Evolutionary conservation across 1,139 yeast species (phyloP).

Genomic region (Pneumocystis wakefieldiae): DNA sequence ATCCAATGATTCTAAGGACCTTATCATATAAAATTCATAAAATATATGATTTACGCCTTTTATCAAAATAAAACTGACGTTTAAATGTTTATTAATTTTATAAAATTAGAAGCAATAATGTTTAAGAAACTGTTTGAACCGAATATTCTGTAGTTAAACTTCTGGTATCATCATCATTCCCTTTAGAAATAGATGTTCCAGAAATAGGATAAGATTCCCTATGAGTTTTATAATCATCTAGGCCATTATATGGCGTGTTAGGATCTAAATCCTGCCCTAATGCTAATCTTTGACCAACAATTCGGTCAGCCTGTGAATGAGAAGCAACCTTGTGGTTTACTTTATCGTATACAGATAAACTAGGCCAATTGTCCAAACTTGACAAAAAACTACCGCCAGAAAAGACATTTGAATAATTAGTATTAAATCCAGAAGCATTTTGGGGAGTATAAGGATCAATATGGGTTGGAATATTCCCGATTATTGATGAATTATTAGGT

Average conservation of each 20-base stretch:
- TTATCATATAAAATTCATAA: not conserved
- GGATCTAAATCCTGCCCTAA: not conserved
- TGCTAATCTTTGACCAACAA: not conserved
- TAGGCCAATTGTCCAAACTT: not conserved
- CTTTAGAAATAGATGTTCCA: not conserved
- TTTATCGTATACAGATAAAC: not conserved
- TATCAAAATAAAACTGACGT: not conserved
- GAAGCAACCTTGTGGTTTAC: not conserved
- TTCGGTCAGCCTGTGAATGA: not conserved
- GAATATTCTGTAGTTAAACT: not conserved
- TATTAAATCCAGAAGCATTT: not conserved
- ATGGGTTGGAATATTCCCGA: not conserved
- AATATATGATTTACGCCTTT: not conserved
- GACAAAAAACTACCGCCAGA: not conserved
- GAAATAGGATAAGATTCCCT: not conserved
- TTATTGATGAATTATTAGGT: not conserved
- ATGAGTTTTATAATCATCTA: not conserved
- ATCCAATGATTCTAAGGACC: not conserved
- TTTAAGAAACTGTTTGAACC: not conserved
- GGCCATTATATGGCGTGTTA: not conserved
- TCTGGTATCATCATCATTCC: not conserved
- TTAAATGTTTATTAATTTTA: not conserved
- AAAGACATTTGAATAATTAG: not conserved
- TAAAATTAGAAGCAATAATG: not conserved
- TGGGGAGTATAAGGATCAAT: not conserved